Conservation (phyloP, 306 rosid species). For the Ormosia emarginata region DNA sequence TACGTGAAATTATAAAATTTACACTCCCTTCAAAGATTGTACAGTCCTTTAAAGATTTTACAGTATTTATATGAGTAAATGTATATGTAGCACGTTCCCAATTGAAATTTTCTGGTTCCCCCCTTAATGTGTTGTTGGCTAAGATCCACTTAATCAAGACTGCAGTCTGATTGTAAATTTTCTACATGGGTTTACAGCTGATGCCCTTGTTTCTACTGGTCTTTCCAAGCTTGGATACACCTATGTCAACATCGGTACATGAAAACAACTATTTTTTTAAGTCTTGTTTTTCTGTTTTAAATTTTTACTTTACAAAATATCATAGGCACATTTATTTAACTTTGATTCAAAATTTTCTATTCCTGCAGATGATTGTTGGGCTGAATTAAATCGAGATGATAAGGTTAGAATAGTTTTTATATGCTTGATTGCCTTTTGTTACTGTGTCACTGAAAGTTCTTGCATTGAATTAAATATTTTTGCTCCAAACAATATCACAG, state of each 20-base stretch:
- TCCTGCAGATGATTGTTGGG: conserved; percentile 95
- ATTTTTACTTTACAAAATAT: neutral
- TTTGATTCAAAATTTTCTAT: neutral
- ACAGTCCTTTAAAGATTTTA: too few species aligned
- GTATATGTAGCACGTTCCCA: too few species aligned
- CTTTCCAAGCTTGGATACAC: conserved; percentile 87
- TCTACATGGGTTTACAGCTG: conserved; percentile 56
- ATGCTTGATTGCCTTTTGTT: neutral
- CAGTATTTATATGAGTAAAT: too few species aligned
- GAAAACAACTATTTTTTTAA: neutral
- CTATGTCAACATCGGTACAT: conserved; percentile 78
- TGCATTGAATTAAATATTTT: neutral
- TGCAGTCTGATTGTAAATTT: conserved; percentile 4
- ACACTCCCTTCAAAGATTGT: too few species aligned
- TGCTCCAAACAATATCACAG: conserved; percentile 25
- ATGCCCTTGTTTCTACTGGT: conserved; percentile 85
- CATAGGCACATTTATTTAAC: neutral
- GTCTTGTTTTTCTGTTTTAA: neutral
- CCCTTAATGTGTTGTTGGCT: neutral
- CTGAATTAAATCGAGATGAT: conserved; percentile 68
- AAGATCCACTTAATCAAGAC: neutral
- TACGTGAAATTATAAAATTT: too few species aligned
- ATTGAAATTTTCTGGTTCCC: too few species aligned
- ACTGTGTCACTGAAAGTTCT: neutral
- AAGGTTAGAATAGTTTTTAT: conserved; percentile 35